Evolutionary conservation across 2,329 filamentous ascomycete genomes (phyloP).

Genomic region (Fusarium devonianum): DNA sequence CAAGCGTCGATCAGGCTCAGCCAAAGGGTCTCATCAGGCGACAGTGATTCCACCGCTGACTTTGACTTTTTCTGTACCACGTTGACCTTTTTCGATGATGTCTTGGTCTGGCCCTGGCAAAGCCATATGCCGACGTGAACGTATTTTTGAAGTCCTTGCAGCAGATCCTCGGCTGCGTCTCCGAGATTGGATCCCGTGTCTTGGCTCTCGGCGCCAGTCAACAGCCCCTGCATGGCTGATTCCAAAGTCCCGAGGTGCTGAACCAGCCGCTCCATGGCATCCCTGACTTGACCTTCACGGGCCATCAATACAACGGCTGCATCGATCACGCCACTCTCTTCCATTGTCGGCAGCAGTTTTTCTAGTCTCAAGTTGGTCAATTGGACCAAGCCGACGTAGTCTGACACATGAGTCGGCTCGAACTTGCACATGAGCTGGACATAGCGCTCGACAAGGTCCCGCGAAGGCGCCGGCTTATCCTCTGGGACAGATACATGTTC

Average conservation of each 20-base stretch:
- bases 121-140: constrained; percentile 94
- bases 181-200: constrained; percentile 60
- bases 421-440: constrained; percentile 91
- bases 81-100: constrained; percentile 52
- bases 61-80: constrained; percentile 60
- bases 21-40: constrained; percentile 65
- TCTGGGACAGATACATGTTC: constrained; percentile 47
- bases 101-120: constrained; percentile 83
- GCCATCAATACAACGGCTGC: constrained; percentile 92
- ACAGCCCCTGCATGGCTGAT: constrained; percentile 75
- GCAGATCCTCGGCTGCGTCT: constrained; percentile 74
- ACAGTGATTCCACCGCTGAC: constrained; percentile 53
- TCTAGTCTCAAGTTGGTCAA: constrained; percentile 81
- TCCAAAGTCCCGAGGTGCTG: constrained; percentile 82
- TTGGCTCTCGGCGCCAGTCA: constrained; percentile 66
- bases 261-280: constrained; percentile 86
- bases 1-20: constrained; percentile 66
- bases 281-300: constrained; percentile 80
- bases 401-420: constrained; percentile 80
- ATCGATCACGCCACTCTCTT: constrained; percentile 88
- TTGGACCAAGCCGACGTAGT: constrained; percentile 80
- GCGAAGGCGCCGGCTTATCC: constrained; percentile 50
- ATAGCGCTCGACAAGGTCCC: constrained; percentile 80
- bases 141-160: constrained; percentile 86
- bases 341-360: constrained; percentile 83